These are phyloP conservation scores for Paraconiothyrium sp. DNA, from an alignment of 2,329 filamentous ascomycete species.

Conservation along the genomic window DNA sequence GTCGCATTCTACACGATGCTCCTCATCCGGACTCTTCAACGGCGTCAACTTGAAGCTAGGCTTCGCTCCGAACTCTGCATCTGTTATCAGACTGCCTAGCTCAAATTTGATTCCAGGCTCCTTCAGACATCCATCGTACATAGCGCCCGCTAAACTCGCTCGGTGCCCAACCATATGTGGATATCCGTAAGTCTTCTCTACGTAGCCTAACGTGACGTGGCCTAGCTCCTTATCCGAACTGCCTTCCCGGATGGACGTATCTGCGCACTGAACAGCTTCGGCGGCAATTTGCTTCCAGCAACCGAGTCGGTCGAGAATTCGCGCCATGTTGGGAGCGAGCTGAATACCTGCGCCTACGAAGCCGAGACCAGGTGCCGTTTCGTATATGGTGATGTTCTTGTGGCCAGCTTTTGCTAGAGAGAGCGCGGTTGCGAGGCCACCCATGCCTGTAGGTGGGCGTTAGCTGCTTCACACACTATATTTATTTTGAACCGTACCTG, in stretches of 20 bases:
- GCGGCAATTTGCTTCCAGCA: slow-evolving; percentile 76
- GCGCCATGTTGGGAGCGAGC: slow-evolving; percentile 81
- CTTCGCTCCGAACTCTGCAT: slow-evolving; percentile 65
- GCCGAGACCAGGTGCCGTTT: slow-evolving; percentile 75
- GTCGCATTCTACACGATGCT: slow-evolving; percentile 62
- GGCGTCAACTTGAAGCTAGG: slow-evolving; percentile 69
- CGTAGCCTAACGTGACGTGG: slow-evolving; percentile 74
- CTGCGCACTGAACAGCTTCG: slow-evolving; percentile 75
- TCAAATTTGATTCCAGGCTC: slow-evolving; percentile 70
- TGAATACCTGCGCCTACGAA: slow-evolving; percentile 89
- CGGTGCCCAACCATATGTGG: slow-evolving; percentile 85
- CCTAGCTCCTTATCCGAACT: slow-evolving; percentile 74
- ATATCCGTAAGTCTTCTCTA: slow-evolving; percentile 74
- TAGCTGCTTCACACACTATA: slow-evolving; percentile 16
- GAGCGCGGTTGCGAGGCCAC: slow-evolving; percentile 75
- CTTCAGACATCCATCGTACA: slow-evolving; percentile 77
- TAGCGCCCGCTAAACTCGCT: slow-evolving; percentile 72
- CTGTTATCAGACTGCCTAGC: slow-evolving; percentile 67
- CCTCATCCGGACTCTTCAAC: slow-evolving; percentile 58
- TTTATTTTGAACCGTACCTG: slow-evolving; percentile 30
- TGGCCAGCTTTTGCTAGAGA: slow-evolving; percentile 81
- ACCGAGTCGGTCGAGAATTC: slow-evolving; percentile 76
- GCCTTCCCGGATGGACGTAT: slow-evolving; percentile 79
- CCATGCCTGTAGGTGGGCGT: slow-evolving; percentile 71
- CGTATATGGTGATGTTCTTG: slow-evolving; percentile 76